Evolutionary conservation across 176 grass and related monocot genomes (phyloP).

Genomic region (Oryza nivara): DNA sequence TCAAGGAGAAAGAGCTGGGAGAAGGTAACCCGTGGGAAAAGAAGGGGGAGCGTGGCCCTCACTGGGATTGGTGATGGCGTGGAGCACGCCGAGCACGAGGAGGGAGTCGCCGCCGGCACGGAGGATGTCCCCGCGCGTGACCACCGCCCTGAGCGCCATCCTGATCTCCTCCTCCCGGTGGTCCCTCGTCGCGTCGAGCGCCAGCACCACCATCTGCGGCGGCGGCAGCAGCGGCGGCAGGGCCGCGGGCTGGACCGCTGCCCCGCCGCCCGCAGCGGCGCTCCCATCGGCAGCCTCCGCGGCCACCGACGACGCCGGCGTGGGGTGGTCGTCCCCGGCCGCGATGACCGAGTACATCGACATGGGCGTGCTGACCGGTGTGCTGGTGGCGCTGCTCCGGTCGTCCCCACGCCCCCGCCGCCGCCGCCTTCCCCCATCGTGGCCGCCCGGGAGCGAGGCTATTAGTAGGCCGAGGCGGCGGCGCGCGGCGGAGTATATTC

Average conservation of each 20-base stretch:
- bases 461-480: constrained; percentile 47
- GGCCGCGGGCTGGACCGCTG: background rate
- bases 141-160: constrained; percentile 31
- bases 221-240: constrained; percentile 28
- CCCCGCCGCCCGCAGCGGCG: background rate
- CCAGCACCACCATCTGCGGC: constrained; percentile 66
- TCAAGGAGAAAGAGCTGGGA: background rate
- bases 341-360: constrained; percentile 52
- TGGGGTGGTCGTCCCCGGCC: constrained; percentile 28
- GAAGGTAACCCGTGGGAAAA: background rate
- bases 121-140: constrained; percentile 51
- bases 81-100: constrained; percentile 68
- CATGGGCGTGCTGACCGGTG: constrained; percentile 32
- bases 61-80: constrained; percentile 59
- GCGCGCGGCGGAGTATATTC: constrained; percentile 52
- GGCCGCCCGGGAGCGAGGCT: constrained; percentile 17
- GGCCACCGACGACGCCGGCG: constrained; percentile 9
- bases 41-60: constrained; percentile 29
- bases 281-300: background rate
- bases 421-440: constrained; percentile 13
- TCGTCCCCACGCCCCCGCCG: background rate
- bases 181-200: constrained; percentile 59
- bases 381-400: constrained; percentile 34
- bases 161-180: constrained; percentile 60
- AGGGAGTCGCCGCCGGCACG: constrained; percentile 49